Evolutionary conservation across 192 early-diverging fungal genomes (phyloP), one percentile per base, ranked within the genome.

Genomic region (Entrophospora sp.): DNA sequence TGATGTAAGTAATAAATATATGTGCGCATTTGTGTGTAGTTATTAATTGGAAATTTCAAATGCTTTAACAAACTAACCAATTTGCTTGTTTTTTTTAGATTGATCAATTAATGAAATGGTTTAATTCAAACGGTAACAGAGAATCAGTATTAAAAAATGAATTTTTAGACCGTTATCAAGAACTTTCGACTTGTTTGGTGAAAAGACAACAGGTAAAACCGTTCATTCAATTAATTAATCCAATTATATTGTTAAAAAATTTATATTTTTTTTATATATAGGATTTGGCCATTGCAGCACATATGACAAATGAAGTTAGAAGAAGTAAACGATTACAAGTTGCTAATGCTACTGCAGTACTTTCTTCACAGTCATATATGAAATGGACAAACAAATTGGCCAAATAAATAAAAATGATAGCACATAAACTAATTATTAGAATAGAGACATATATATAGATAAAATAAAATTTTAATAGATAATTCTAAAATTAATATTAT

Each of bases 71-170:
- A n/a, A n/a, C n/a, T n/a, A n/a, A n/a, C n/a, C n/a, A 22, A 12
- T 20, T 8, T 16, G 2, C 14, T 62, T 35, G 12, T 3, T 43
- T 56, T 38, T 22, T 37, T 27, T 75, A 93, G 78, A 46, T 96
- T 10, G 87, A 93, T 20, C 45, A 64, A 2, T 75, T 97, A 35
- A 31, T 85, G 48, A 59, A 69, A 24, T 92, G 91, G 90, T 75
- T 95, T 27, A 90, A 95, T 64, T 65, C 77, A 12, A 81, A 88
- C 12, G 95, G 95, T 32, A 67, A 77, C 7, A 81, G 93, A 12
- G 94, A 97, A 62, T 69, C 76, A 49, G 73, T 71, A 13, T 69
- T 96, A 38, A 67, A 77, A 7, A 72, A 75, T 0, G 83, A 86
- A 69, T 66, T 93, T 20, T 77, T 83, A 9, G 73, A 81, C 37